Percentiles rank a stretch among this genome's conserved stretches.
These are phyloP conservation scores for Phytopythium ostracodes DNA, from an alignment of 352 stramenopile genomes.

Conservation along the genomic window DNA sequence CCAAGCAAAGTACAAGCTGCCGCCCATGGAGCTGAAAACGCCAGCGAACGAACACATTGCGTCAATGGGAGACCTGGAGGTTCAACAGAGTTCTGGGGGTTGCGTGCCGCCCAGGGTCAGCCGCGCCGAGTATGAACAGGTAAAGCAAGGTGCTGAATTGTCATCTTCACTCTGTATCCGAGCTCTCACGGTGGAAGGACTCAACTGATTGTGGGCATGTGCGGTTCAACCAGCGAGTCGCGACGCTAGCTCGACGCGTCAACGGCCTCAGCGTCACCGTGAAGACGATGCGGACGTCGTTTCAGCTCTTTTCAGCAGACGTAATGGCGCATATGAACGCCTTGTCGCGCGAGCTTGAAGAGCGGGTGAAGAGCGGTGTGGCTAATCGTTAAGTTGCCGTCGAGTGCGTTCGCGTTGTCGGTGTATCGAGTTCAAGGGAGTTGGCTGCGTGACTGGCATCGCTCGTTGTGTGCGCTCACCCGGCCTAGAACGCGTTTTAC, in stretches of 20 bases:
- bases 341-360: constrained; percentile 46
- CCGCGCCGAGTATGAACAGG: constrained; percentile 28
- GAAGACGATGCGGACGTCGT: constrained; percentile 46
- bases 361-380: constrained; percentile 3
- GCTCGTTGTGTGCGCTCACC: neutral
- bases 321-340: constrained; percentile 48
- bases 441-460: neutral
- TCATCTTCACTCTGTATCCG: neutral
- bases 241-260: constrained; percentile 25
- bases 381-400: neutral
- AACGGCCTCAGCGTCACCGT: constrained; percentile 32
- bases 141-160: neutral
- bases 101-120: constrained; percentile 15
- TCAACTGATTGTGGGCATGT: neutral
- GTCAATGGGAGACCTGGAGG: neutral
- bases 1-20: constrained; percentile 42
- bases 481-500: neutral
- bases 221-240: constrained; percentile 20
- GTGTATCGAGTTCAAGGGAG: no score
- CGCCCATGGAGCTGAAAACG: constrained; percentile 21
- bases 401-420: neutral
- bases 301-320: constrained; percentile 51
- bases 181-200: neutral
- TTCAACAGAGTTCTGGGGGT: neutral
- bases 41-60: neutral